Base-by-base conservation (phyloP, 306 rosid species). In the Cucumis cinereus region DNA sequence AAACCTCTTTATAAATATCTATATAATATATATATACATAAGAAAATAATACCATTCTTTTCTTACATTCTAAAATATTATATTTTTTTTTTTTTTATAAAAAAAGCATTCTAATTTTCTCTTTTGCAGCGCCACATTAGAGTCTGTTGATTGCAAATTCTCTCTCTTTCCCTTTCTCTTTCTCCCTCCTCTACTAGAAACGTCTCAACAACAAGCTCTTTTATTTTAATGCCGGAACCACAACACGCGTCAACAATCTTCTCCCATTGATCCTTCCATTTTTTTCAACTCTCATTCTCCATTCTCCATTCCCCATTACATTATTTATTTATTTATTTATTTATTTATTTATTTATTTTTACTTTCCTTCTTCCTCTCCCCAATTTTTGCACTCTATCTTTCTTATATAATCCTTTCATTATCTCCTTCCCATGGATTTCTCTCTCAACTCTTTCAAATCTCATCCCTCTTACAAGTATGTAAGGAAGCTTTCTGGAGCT, bases 381-480 rank as follows among this genome's bases (percentile, higher is more conserved):
- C 26, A 43, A 69, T 13, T 12, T 43, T 69, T 22, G 74, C 74
- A 6, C 0, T 10, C 0, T 3, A 2, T 69, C 9, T 15, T 28
- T 45, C 20, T 57, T 45, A 68, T 45, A 12, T 68, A 41, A 13
- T 45, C 55, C 36, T 49, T 7, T 13, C 10, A 2, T 10, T 11
- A 15, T 73, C 41, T 10, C 52, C 50, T 6, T 41, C 64, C 4
- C 14, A 93, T 93, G 93, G 91, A 93, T 40, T 83, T 88, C 81
- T 70, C 97, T 41, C 77, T 87, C 1, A 81, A 87, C 56, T 88
- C 97, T 1, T 87, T 91, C 66, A 91, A 87, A 81, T 86, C 91
- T 17, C 69, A 83, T 33, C 88, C 74, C 77, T 85, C 96, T 0
- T 36, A 26, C 28, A 92, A 79, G 49, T 70, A 68, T 9, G 24